Evolutionary conservation across 169 alveolate genomes (phyloP), one percentile per base, ranked within the genome.

Genomic region (Amoebophrya sp.): DNA sequence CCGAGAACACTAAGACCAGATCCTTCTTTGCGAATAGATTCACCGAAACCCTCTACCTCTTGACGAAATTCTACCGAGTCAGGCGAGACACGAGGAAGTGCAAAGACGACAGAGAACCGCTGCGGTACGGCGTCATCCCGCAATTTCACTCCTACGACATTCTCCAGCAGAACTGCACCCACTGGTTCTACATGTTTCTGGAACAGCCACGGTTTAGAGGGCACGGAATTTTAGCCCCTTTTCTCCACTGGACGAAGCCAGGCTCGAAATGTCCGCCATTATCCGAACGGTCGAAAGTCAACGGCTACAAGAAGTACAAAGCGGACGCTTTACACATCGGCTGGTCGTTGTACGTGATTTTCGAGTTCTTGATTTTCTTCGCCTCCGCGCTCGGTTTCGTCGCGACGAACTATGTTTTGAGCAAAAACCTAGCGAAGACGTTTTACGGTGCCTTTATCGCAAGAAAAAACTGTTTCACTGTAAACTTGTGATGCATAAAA

Each of bases 181-280:
- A 66, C 83, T 66, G 83, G 83, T 25, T 7, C 7, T n/a, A 66
- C 83, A 66, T 66, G 83, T 12, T 66, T 25, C 29, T 18, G 10
- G 83, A 25, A 2, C 83, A 66, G 83, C 12, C 83, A 12, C 0
- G 32, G 83, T 66, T 25, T 25, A 47, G 18, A 7, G 66, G 66
- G 18, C 83, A 66, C 83, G 83, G 83, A 7, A 66, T 66, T 25
- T 18, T n/a, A 0, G 83, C 83, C 38, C 83, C 83, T 3, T 66
- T 66, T 66, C 83, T 66, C 35, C 83, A 66, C 83, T 66, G 83
- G 83, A 66, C 83, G 10, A 7, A 25, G 83, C 83, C 83, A 25
- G 32, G 32, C 7, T 7, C 38, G 32, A 18, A n/a, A n/a, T 66
- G 83, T 66, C 83, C 83, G 83, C 83, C 83, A 25, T 25, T 66